These are phyloP conservation scores for Collybia nuda DNA, from an alignment of 768 basidiomycete genomes.

Conservation along the genomic window DNA sequence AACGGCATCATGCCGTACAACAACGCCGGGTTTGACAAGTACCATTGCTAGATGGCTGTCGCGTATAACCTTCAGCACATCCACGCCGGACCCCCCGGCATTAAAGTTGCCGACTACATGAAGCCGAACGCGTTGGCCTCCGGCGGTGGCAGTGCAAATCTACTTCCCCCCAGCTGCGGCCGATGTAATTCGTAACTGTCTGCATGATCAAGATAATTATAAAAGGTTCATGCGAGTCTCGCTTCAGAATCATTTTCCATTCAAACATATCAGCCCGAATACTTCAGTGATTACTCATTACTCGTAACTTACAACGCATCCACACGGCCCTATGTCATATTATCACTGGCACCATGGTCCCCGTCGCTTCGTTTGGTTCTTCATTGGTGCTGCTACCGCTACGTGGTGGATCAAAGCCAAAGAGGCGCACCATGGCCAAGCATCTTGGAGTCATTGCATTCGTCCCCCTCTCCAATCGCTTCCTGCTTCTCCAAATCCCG, in stretches of 20 bases:
- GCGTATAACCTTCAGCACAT: too few relatives aligned
- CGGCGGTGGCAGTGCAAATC: too few relatives aligned
- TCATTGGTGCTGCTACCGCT: slow-evolving; percentile 52
- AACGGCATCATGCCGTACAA: too few relatives aligned
- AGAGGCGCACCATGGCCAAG: slow-evolving; percentile 21
- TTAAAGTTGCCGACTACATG: not conserved
- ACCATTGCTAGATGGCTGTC: too few relatives aligned
- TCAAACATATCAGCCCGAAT: slow-evolving; percentile 6
- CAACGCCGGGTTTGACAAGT: too few relatives aligned
- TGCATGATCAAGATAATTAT: not conserved
- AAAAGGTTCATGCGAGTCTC: not conserved
- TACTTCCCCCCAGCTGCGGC: slow-evolving; percentile 1
- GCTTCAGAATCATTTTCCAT: slow-evolving; percentile 9
- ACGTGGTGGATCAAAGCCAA: slow-evolving; percentile 42
- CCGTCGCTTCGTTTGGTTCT: slow-evolving; percentile 71
- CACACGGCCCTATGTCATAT: slow-evolving; percentile 2
- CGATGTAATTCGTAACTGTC: slow-evolving; percentile 10
- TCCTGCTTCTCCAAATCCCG: slow-evolving; percentile 8
- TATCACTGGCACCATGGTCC: slow-evolving; percentile 24
- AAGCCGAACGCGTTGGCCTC: not conserved
- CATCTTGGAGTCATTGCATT: slow-evolving; percentile 25
- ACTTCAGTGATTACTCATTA: not conserved
- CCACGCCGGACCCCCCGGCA: too few relatives aligned
- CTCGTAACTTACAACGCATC: slow-evolving; percentile 8
- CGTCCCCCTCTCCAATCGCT: slow-evolving; percentile 19